Evolutionary conservation across 2,329 filamentous ascomycete species (phyloP).

Genomic region (Emmonsiellopsis sp.): DNA sequence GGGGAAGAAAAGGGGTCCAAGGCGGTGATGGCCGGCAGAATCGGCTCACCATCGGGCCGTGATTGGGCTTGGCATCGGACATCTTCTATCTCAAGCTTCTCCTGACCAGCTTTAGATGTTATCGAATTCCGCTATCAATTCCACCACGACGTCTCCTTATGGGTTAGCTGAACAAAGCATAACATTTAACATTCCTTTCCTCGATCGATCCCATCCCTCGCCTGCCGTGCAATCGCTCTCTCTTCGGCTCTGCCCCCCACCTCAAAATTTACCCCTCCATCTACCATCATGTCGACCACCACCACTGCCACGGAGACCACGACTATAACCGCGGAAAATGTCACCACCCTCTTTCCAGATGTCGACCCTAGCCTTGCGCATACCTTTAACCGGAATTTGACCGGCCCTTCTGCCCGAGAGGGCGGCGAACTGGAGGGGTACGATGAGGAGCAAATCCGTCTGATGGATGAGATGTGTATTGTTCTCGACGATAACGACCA

Average conservation of each 20-base stretch:
- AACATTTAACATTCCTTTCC: no score
- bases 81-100: no score
- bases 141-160: no score
- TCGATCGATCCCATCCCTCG: neutral
- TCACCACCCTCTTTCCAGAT: constrained; percentile 82
- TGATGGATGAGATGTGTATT: constrained; percentile 99
- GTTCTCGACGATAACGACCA: constrained; percentile 85
- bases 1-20: no score
- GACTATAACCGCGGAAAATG: constrained; percentile 74
- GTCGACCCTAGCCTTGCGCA: constrained; percentile 54
- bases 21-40: no score
- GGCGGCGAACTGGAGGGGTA: constrained; percentile 72
- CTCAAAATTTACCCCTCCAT: neutral
- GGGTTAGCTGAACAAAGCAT: no score
- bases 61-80: no score
- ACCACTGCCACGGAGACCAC: constrained; percentile 43
- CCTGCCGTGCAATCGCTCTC: neutral
- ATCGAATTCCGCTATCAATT: no score
- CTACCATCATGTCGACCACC: constrained; percentile 27
- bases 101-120: no score
- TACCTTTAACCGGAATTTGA: constrained; percentile 37
- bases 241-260: neutral
- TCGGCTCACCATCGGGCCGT: no score
- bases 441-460: constrained; percentile 91
- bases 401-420: constrained; percentile 37